Base-by-base conservation (phyloP, 2,329 filamentous ascomycete species). In the Nemania abortiva region DNA sequence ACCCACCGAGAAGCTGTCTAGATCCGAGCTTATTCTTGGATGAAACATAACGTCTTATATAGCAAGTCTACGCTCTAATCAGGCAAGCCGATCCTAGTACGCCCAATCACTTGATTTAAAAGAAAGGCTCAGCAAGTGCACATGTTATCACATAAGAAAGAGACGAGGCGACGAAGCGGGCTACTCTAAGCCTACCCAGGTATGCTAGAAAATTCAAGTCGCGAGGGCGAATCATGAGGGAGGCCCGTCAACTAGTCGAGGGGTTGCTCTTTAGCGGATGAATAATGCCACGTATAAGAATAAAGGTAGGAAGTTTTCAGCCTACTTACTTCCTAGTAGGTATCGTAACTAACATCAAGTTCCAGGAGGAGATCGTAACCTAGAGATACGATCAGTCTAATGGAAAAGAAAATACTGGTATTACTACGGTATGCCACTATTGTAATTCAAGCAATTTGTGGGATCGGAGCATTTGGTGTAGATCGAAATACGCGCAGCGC, bases 391-490 rank as follows among this genome's bases (percentile, higher is more conserved):
- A 27, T 27, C 5, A 27, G 5, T 27, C 24, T 27, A 27, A 27
- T 27, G 24, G 34, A 37, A 34, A 37, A 37, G 34, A 37, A 37
- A 37, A 37, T 37, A 11, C 34, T 11, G 7, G 7, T 37, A 9
- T 27, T 2, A 37, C 34, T 37, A 62, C 60, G n/a, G 10, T n/a
- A 31, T 11, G 45, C 22, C 11, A 11, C 27, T 49, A 29, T 62
- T 61, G 29, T 66, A 71, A 59, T 78, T 78, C 56, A 65, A 42
- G 39, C 77, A 78, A 56, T 72, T 52, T 4, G 63, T 57, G 31
- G n/a, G 18, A 54, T 75, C 77, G 11, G 68, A 63, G 61, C 81
- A 83, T 68, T 77, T 79, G 59, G 77, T 69, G 61, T 82, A 83
- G 2, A 82, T 71, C 6, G 76, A 78, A 20, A 82, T 73, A 1